phyloP scores from a whole-genome alignment of 2,329 filamentous ascomycete species.

The Chrysoporthe cubensis region DNA sequence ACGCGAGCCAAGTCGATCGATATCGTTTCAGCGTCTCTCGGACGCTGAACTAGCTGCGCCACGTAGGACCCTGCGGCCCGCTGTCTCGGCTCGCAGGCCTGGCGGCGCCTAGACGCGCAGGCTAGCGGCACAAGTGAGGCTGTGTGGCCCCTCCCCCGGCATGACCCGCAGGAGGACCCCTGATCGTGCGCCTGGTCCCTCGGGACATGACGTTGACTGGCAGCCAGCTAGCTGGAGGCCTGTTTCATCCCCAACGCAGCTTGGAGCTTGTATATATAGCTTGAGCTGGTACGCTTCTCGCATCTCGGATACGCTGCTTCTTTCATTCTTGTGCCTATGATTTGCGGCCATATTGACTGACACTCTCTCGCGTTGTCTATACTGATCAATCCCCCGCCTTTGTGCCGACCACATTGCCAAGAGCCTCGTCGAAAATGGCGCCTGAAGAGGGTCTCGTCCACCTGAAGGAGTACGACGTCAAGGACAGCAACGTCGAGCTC shows the following conservation, averaged over 20 bases:
- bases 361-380: background rate
- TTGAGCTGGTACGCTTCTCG: background rate
- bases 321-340: background rate
- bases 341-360: too few relatives aligned
- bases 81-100: background rate
- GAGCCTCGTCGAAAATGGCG: slow-evolving; percentile 50
- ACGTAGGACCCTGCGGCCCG: background rate
- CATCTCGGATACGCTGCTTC: too few relatives aligned
- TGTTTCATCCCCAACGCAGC: slow-evolving; percentile 19
- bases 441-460: slow-evolving; percentile 66
- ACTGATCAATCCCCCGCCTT: background rate
- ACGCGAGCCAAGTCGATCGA: too few relatives aligned
- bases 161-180: slow-evolving; percentile 25
- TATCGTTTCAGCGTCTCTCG: background rate
- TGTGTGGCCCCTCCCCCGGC: slow-evolving; percentile 7
- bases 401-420: background rate
- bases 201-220: slow-evolving; percentile 25
- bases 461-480: slow-evolving; percentile 66
- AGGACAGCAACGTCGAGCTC: slow-evolving; percentile 70
- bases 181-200: background rate
- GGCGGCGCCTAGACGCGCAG: background rate
- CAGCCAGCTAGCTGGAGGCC: slow-evolving; percentile 18
- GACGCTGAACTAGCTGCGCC: background rate
- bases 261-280: slow-evolving; percentile 13
- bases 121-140: slow-evolving; percentile 4